A percentile compares a stretch with the other conserved stretches of the same genome.
phyloP scores from a whole-genome alignment of 169 alveolate genomes.

The Eimeria sp. region DNA sequence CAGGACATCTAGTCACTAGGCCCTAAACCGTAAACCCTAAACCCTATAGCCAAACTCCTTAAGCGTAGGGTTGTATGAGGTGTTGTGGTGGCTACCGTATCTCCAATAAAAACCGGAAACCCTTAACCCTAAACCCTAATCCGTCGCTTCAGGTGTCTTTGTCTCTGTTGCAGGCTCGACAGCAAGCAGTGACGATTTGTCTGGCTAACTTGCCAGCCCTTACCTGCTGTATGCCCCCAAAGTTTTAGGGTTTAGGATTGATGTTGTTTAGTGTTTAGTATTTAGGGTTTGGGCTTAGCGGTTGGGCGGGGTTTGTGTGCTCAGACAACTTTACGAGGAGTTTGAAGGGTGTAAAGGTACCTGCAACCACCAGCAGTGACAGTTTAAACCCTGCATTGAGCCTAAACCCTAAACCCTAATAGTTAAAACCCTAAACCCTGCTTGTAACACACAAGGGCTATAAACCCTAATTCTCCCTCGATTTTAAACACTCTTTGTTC shows the following conservation, averaged over 20 bases:
- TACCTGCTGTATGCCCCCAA: background rate
- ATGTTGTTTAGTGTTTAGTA: background rate
- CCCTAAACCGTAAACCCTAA: slow-evolving; percentile 41
- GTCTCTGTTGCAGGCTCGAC: slow-evolving; percentile 40
- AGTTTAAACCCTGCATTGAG: background rate
- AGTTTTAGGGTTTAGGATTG: slow-evolving; percentile 18
- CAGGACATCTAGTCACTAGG: background rate
- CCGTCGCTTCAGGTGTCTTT: background rate
- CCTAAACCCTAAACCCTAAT: slow-evolving; percentile 23
- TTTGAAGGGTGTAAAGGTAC: slow-evolving; percentile 17
- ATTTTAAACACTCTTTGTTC: background rate
- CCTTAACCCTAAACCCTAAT: slow-evolving; percentile 55
- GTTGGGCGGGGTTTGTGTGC: background rate
- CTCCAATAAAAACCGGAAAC: background rate
- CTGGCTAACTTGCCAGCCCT: slow-evolving; percentile 20
- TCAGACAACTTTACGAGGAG: slow-evolving; percentile 1
- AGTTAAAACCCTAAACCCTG: background rate
- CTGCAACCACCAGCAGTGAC: background rate
- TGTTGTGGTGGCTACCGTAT: background rate
- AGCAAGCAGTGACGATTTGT: slow-evolving; percentile 24
- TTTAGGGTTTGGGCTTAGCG: slow-evolving; percentile 2
- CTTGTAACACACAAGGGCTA: no score
- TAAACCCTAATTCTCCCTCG: background rate
- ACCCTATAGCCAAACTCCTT: background rate
- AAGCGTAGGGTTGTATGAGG: background rate